A percentile compares a stretch with the other conserved stretches of the same genome.
These are phyloP conservation scores for Colletotrichum falcatum DNA, from an alignment of 2,329 filamentous ascomycete species.

Conservation along the genomic window DNA sequence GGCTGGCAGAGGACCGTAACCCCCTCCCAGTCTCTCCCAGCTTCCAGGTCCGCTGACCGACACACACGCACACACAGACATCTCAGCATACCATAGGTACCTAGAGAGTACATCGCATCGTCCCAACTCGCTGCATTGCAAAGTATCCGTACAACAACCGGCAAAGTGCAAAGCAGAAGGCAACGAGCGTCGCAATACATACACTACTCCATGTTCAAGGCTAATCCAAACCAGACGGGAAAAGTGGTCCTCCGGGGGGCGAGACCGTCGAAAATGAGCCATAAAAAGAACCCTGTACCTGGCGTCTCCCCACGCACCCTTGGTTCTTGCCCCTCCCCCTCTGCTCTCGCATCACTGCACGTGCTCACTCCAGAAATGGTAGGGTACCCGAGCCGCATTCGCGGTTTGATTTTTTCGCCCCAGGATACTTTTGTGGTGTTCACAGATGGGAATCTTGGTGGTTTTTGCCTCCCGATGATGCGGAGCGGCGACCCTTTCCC, in stretches of 20 bases:
- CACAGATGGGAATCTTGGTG: background rate
- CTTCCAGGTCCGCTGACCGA: constrained; percentile 6
- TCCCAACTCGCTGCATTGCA: background rate
- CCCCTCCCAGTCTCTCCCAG: too few species aligned
- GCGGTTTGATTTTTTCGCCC: background rate
- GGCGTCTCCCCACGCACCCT: background rate
- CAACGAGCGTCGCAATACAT: background rate
- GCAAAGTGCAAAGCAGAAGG: background rate
- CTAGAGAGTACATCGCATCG: background rate
- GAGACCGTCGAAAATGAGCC: constrained; percentile 4
- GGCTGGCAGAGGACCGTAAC: background rate
- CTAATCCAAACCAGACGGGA: constrained; percentile 1
- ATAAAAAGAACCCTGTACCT: background rate
- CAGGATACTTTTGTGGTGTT: background rate
- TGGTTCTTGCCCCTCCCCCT: background rate
- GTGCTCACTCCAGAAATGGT: background rate
- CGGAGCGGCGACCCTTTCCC: background rate
- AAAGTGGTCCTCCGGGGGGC: constrained; percentile 13
- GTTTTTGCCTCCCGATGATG: constrained; percentile 4
- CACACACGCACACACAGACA: background rate
- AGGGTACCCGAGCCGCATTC: constrained; percentile 10
- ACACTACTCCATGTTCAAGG: background rate
- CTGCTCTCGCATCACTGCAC: background rate
- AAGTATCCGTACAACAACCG: background rate
- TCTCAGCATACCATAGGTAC: too few species aligned